These are phyloP conservation scores for Pyricularia grisea DNA, from an alignment of 2,329 filamentous ascomycete species.

Conservation along the genomic window DNA sequence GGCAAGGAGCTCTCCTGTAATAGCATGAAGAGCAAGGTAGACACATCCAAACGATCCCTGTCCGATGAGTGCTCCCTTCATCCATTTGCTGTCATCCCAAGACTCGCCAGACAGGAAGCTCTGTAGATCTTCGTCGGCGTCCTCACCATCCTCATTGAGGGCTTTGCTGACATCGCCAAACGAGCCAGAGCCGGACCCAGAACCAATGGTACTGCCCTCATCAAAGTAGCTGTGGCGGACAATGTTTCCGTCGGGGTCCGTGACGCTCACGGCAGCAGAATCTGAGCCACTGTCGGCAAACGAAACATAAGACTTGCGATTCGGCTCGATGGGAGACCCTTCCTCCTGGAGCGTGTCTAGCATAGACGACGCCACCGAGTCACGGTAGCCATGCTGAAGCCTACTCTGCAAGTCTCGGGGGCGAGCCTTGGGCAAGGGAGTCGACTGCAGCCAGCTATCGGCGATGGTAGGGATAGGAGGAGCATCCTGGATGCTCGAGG, in stretches of 20 bases:
- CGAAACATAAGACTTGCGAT: constrained; percentile 93
- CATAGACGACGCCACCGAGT: constrained; percentile 82
- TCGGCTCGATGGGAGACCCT: constrained; percentile 68
- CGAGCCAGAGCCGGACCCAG: constrained; percentile 55
- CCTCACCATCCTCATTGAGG: constrained; percentile 83
- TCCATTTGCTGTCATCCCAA: constrained; percentile 97
- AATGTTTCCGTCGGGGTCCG: constrained; percentile 65
- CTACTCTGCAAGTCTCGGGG: constrained; percentile 33
- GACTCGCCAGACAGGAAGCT: constrained; percentile 89
- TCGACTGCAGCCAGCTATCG: constrained; percentile 74
- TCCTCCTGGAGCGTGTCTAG: constrained; percentile 89
- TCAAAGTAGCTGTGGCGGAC: constrained; percentile 76
- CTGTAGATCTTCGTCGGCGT: constrained; percentile 77
- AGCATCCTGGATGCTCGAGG: constrained; percentile 84
- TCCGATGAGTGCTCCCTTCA: constrained; percentile 96
- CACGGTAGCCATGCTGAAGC: constrained; percentile 58
- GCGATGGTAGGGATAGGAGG: constrained; percentile 94
- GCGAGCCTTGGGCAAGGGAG: constrained; percentile 40
- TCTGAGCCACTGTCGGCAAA: constrained; percentile 71
- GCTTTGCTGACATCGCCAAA: constrained; percentile 78
- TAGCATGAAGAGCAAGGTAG: constrained; percentile 86
- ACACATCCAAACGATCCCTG: constrained; percentile 96
- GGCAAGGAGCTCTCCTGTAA: constrained; percentile 94
- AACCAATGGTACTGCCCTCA: constrained; percentile 52
- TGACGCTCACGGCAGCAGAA: constrained; percentile 58